These are phyloP conservation scores for Yamadazyma mexicana DNA, from an alignment of 1,139 yeast genomes.

Conservation along the genomic window DNA sequence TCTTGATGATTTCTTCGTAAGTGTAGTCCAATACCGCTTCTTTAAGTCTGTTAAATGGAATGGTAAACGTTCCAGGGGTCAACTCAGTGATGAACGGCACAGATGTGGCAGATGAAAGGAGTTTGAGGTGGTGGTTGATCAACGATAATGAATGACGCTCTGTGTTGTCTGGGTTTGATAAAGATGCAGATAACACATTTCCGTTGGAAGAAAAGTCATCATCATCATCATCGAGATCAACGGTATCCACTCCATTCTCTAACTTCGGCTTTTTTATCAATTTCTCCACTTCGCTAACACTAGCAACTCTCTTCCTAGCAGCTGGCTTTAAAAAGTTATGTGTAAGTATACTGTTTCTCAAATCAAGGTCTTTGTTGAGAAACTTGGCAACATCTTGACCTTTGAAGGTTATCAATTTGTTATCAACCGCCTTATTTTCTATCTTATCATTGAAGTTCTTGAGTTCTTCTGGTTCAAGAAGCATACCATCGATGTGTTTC, in stretches of 20 bases:
- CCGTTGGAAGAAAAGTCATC: slow-evolving; percentile 4
- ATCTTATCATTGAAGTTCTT: slow-evolving; percentile 25
- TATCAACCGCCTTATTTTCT: slow-evolving; percentile 41
- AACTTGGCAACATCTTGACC: slow-evolving; percentile 54
- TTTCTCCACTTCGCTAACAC: slow-evolving; percentile 26
- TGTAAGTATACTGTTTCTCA: slow-evolving; percentile 50
- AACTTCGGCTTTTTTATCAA: slow-evolving; percentile 35
- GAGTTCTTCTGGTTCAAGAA: slow-evolving; percentile 43
- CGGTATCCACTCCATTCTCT: slow-evolving; percentile 25
- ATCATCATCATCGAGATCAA: slow-evolving; percentile 14
- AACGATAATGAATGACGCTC: slow-evolving; percentile 21
- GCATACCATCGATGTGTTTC: slow-evolving; percentile 35
- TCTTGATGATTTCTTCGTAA: slow-evolving; percentile 60
- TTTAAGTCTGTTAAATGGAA: slow-evolving; percentile 44
- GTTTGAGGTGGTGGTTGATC: slow-evolving; percentile 51
- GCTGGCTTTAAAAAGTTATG: slow-evolving; percentile 35
- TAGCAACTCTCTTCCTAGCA: slow-evolving; percentile 27
- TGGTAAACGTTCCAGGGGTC: slow-evolving; percentile 42
- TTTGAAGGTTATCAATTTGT: slow-evolving; percentile 43
- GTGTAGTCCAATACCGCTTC: slow-evolving; percentile 51
- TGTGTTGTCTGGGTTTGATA: slow-evolving; percentile 12
- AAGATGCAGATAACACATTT: slow-evolving; percentile 13
- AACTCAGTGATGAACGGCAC: slow-evolving; percentile 48
- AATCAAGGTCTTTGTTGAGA: slow-evolving; percentile 45
- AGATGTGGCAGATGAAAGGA: slow-evolving; percentile 44